Evolutionary conservation across 441 rosid genomes (phyloP).

Genomic region (Isatis lusitanica): DNA sequence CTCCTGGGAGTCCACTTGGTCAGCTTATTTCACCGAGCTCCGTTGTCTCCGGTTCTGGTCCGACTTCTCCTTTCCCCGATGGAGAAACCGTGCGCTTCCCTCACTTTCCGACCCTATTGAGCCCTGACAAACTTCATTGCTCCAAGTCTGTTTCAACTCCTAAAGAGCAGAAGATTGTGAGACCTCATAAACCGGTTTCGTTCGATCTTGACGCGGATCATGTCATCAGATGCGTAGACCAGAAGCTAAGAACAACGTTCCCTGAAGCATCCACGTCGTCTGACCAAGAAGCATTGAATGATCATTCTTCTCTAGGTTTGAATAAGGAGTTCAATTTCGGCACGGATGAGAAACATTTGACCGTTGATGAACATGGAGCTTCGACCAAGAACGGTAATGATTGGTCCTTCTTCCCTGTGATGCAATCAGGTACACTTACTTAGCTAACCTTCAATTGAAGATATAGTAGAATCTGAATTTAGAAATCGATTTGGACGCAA

Average conservation of each 20-base stretch:
- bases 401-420: slow-evolving; percentile 91
- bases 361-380: slow-evolving; percentile 45
- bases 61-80: slow-evolving; percentile 92
- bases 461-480: slow-evolving; percentile 25
- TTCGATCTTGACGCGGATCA: slow-evolving; percentile 54
- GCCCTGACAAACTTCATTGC: slow-evolving; percentile 54
- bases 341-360: slow-evolving; percentile 45
- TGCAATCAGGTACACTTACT: slow-evolving; percentile 52
- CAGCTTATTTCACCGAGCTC: slow-evolving; percentile 89
- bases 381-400: slow-evolving; percentile 42
- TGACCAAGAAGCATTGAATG: slow-evolving; percentile 43
- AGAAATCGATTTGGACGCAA: background rate
- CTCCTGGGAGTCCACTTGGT: slow-evolving; percentile 97
- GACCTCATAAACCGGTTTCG: slow-evolving; percentile 46
- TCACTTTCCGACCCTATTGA: slow-evolving; percentile 71
- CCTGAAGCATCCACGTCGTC: slow-evolving; percentile 44
- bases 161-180: slow-evolving; percentile 35
- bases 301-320: slow-evolving; percentile 5
- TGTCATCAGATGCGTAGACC: slow-evolving; percentile 48
- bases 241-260: slow-evolving; percentile 42
- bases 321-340: slow-evolving; percentile 76
- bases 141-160: slow-evolving; percentile 58
- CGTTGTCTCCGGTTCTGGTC: slow-evolving; percentile 79
- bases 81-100: slow-evolving; percentile 51
- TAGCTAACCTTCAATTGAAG: slow-evolving; percentile 19